Evolutionary conservation across 2,329 filamentous ascomycete genomes (phyloP).

Genomic region (Fusarium graminum): DNA sequence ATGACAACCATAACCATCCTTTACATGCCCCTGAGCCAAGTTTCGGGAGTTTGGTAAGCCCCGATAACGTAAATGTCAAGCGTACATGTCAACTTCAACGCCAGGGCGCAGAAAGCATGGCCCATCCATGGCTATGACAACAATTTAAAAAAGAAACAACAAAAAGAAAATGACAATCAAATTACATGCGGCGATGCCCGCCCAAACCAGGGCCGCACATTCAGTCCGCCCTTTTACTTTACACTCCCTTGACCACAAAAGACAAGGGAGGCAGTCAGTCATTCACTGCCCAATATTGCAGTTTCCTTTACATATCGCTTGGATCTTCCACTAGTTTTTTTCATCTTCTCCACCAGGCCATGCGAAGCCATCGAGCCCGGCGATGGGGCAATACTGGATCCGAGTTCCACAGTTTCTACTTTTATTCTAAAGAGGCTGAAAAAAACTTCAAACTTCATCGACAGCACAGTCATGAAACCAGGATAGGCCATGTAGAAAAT

Average conservation of each 20-base stretch:
- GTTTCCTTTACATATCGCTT: constrained; percentile 4
- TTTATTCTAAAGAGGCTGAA: constrained; percentile 28
- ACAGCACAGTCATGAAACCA: constrained; percentile 29
- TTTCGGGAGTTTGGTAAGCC: constrained; percentile 27
- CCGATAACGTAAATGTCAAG: constrained; percentile 13
- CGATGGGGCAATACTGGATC: constrained; percentile 28
- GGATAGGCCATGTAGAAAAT: constrained; percentile 42
- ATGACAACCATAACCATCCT: constrained; percentile 6
- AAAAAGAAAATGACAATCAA: constrained; percentile 27
- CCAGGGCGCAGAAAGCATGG: constrained; percentile 37
- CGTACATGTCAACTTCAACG: constrained; percentile 27
- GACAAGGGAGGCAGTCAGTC: not conserved
- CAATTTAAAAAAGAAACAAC: not conserved
- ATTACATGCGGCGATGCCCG: constrained; percentile 22
- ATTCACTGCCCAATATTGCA: constrained; percentile 11
- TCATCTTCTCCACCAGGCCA: constrained; percentile 25
- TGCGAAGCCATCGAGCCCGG: constrained; percentile 29
- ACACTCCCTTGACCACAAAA: not conserved
- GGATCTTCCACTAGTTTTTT: constrained; percentile 28
- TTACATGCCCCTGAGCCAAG: not conserved
- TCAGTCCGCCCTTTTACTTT: not conserved
- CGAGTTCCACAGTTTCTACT: constrained; percentile 21
- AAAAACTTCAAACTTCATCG: constrained; percentile 1
- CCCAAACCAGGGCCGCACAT: constrained; percentile 4
- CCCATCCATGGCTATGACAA: constrained; percentile 1